Percentiles rank a stretch among this genome's conserved stretches.
Conservation (phyloP, 2,329 filamentous ascomycete genomes). For the Aspergillus sp. region DNA sequence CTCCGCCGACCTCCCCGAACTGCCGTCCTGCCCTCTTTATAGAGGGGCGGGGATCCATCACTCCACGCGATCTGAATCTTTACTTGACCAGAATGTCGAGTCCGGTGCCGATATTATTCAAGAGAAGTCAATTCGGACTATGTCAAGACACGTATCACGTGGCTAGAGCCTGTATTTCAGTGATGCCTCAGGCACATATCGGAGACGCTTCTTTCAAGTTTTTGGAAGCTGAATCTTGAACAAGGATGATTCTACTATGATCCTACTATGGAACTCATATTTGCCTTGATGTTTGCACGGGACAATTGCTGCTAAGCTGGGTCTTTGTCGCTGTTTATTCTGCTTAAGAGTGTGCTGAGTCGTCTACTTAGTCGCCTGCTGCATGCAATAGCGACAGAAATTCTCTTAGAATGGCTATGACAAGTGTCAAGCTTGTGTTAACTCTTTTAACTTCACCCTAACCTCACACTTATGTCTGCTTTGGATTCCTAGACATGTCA, state of each 20-base stretch:
- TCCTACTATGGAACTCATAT: not conserved
- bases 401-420: not conserved
- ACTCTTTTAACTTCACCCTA: not conserved
- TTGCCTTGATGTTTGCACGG: not conserved
- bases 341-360: not conserved
- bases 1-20: slow-evolving; percentile 23
- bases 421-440: not conserved
- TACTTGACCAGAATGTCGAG: not conserved
- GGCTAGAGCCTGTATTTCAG: not conserved
- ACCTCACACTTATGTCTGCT: not conserved
- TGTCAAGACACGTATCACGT: not conserved
- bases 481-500: not conserved
- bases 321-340: not conserved
- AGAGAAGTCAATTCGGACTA: not conserved
- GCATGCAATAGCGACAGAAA: not conserved
- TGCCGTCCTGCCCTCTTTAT: not conserved
- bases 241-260: not conserved
- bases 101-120: not conserved
- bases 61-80: not conserved
- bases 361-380: not conserved
- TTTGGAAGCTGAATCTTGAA: not conserved
- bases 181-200: not conserved
- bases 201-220: not conserved
- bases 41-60: not conserved
- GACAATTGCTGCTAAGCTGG: not conserved